Base-by-base conservation (phyloP, 2,329 filamentous ascomycete genomes). In the Eutypella sp. region DNA sequence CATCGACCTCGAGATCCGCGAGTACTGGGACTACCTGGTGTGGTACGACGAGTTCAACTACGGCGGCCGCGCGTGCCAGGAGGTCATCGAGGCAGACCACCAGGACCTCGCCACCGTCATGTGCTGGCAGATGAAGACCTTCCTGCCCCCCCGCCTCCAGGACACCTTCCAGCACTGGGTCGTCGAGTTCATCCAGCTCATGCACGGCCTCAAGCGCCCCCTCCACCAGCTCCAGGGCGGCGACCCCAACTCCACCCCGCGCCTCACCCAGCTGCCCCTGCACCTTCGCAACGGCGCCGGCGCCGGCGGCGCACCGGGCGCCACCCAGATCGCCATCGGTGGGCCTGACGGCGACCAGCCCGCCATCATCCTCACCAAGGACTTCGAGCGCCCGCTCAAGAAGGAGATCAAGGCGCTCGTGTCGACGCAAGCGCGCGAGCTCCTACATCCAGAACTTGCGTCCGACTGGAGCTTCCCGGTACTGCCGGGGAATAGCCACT, bases 41-140 rank as follows among this genome's bases (percentile, higher is more conserved):
- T 99, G 93, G 93, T 97, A 97, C 56, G 93, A 99, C 57, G 89
- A 96, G 67, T 96, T 92, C 75, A 99, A 99, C 72, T 97, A 97
- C 59, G 95, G 93, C 45, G 93, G 93, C 49, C 95, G 95, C 60
- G 93, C 88, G 4, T 96, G 89, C 55, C 81, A 85, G 41, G 81
- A 93, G 58, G 87, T 96, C 3, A 76, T 86, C 7, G 89, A 92
- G 57, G 67, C 69, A 5, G 73, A 79, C 4, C 82, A 86, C 38
- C 90, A 96, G 62, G 77, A 81, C 3, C 77, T 97, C 13, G 87
- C 96, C 57, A 93, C 87, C 10, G 82, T 99, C 58, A 97, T 99
- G 91, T 88, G 96, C 67, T 99, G 95, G 95, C 93, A 99, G 65
- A 85, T 99, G 62, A 86, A 84, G 39, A 91, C 89, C 1, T 96